phyloP scores from a whole-genome alignment of 176 grass and related monocot genomes.

The Triticum dicoccoides region DNA sequence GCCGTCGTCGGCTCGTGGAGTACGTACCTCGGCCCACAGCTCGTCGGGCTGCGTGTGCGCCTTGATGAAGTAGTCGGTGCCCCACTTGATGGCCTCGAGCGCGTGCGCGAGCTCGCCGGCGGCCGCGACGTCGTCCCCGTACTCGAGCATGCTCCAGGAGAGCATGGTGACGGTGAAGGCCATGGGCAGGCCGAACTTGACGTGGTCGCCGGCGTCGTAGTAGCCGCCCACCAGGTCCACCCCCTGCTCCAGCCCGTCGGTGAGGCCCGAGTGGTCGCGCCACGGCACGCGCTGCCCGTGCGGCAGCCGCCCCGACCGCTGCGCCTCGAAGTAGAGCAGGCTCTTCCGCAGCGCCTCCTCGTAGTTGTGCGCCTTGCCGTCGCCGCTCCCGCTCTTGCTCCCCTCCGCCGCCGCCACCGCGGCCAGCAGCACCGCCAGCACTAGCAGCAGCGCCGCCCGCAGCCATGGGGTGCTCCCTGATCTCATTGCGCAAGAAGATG shows the following conservation, averaged over 20 bases:
- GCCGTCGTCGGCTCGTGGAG: background rate
- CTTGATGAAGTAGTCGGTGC: conserved; percentile 90
- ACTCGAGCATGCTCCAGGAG: conserved; percentile 76
- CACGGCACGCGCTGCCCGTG: conserved; percentile 76
- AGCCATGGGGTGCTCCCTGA: background rate
- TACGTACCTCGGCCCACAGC: conserved; percentile 81
- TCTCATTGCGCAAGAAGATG: conserved; percentile 20
- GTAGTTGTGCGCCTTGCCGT: conserved; percentile 52
- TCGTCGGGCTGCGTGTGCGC: conserved; percentile 67
- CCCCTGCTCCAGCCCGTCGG: conserved; percentile 90
- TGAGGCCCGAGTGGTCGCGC: conserved; percentile 94
- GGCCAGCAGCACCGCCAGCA: too few species aligned
- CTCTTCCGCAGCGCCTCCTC: conserved; percentile 75
- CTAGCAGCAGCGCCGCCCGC: background rate
- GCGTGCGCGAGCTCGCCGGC: conserved; percentile 67
- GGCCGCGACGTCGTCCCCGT: conserved; percentile 50
- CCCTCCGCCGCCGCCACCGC: background rate
- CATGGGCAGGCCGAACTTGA: conserved; percentile 90
- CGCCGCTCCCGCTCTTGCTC: background rate
- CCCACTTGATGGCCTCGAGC: conserved; percentile 83
- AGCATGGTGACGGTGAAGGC: conserved; percentile 91
- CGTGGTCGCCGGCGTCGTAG: conserved; percentile 87
- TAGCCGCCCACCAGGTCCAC: conserved; percentile 82
- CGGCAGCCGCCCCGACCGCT: conserved; percentile 84
- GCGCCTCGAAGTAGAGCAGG: conserved; percentile 95